Percentiles rank a stretch among this genome's conserved stretches.
Evolutionary conservation across 129 eudicot species (phyloP).

Genomic region (Glebionis coronaria): DNA sequence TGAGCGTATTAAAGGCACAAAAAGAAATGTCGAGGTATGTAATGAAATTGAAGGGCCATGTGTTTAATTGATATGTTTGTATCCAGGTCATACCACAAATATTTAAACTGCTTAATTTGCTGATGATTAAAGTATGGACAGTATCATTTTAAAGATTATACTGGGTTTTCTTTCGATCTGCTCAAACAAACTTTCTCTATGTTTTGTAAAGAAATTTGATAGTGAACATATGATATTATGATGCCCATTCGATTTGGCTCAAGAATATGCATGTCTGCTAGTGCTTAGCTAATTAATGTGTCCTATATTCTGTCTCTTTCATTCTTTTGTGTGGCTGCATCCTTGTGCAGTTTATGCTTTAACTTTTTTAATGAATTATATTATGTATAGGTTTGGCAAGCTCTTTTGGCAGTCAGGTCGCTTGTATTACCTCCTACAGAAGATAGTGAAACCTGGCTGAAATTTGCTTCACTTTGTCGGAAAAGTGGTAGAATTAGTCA

Average conservation of each 20-base stretch:
- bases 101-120: not conserved
- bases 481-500: constrained; percentile 93
- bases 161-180: too few species aligned
- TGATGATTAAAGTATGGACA: not conserved
- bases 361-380: not conserved
- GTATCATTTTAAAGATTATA: too few species aligned
- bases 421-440: constrained; percentile 96
- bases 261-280: too few species aligned
- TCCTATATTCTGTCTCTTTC: too few species aligned
- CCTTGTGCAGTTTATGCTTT: constrained; percentile 1
- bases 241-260: too few species aligned
- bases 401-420: constrained; percentile 83
- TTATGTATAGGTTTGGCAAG: constrained; percentile 90
- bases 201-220: too few species aligned
- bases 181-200: too few species aligned
- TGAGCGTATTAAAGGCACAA: constrained; percentile 92
- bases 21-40: constrained; percentile 86
- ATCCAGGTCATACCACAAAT: constrained; percentile 6
- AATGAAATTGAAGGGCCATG: not conserved
- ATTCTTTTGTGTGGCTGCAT: too few species aligned
- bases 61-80: not conserved
- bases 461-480: constrained; percentile 92
- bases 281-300: too few species aligned
- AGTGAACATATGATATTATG: too few species aligned
- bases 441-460: constrained; percentile 91